Base-by-base conservation (phyloP, 2,329 filamentous ascomycete species). In the Cladosporium oxysporum region DNA sequence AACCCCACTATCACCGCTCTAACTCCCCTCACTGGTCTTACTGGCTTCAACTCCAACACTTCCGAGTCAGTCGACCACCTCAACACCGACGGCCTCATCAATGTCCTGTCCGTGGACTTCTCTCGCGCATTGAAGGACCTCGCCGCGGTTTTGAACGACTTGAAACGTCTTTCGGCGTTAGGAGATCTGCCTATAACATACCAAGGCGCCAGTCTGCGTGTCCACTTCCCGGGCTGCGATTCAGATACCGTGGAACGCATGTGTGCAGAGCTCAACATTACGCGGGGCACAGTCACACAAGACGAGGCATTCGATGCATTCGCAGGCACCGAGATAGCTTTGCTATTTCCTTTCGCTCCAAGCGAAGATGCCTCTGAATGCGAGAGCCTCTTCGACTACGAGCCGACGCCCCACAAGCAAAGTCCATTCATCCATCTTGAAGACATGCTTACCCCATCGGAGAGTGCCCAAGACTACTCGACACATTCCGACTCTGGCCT, bases 181-280 rank as follows among this genome's bases (percentile, higher is more conserved):
- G 95, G 95, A 1, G 93, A 97, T 74, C 81, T 99, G 23, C 93
- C 94, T 0, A 87, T 98, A 37, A 84, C 87, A 0, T 84, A 97
- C 62, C 87, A 92, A 63, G 84, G 86, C 44, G 87, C 87, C 1
- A 85, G 87, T 0, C 80, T 97, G 4, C 88, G 93, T 37, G 88
- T 98, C 1, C 90, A 93, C 33, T 98, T 99, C 74, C 93, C 93
- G 0, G 95, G 95, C 3, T 93, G 95, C 68, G 94, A 98, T 73
- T 88, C 88, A 0, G 87, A 89, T 18, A 91, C 91, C 0, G 90
- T 97, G 0, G 92, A 96, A 75, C 83, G 84, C 3, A 84, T 99
- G 0, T 97, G 93, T 76, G 88, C 92, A 57, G 95, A 99, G 76
- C 84, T 96, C 12, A 91, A 90, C n/a, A 84, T 99, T 8, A 87